phyloP scores from a whole-genome alignment of 176 grass and related monocot species.

The Aegilops longissima region DNA sequence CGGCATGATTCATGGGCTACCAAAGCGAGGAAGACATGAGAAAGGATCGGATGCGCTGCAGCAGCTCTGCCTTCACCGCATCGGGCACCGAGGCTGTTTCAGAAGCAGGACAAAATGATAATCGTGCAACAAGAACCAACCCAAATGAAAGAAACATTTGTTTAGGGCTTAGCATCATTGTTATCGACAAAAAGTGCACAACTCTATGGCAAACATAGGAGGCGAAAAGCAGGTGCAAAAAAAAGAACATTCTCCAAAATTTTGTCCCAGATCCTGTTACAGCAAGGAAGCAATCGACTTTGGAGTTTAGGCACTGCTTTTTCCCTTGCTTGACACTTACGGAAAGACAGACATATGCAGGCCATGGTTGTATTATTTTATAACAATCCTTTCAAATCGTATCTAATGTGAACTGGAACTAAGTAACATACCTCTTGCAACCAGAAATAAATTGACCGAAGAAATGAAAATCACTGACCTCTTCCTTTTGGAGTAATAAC shows the following conservation, averaged over 20 bases:
- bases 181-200: neutral
- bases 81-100: slow-evolving; percentile 84
- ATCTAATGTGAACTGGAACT: neutral
- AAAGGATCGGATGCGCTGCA: slow-evolving; percentile 83
- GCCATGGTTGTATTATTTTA: neutral
- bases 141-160: neutral
- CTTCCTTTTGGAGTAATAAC: slow-evolving; percentile 94
- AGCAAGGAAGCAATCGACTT: neutral
- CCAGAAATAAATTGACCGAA: slow-evolving; percentile 11
- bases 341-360: neutral
- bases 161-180: neutral
- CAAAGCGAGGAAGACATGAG: slow-evolving; percentile 74
- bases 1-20: slow-evolving; percentile 24
- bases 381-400: neutral
- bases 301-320: neutral
- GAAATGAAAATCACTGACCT: slow-evolving; percentile 48
- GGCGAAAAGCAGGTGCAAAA: neutral
- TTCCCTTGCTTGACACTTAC: neutral
- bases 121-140: neutral
- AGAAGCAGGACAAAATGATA: slow-evolving; percentile 22
- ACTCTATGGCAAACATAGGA: neutral
- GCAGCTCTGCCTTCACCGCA: slow-evolving; percentile 92
- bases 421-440: neutral
- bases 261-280: neutral
- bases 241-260: neutral